These are phyloP conservation scores for Leccinum subgranulosum DNA, from an alignment of 768 basidiomycete species.

Conservation along the genomic window DNA sequence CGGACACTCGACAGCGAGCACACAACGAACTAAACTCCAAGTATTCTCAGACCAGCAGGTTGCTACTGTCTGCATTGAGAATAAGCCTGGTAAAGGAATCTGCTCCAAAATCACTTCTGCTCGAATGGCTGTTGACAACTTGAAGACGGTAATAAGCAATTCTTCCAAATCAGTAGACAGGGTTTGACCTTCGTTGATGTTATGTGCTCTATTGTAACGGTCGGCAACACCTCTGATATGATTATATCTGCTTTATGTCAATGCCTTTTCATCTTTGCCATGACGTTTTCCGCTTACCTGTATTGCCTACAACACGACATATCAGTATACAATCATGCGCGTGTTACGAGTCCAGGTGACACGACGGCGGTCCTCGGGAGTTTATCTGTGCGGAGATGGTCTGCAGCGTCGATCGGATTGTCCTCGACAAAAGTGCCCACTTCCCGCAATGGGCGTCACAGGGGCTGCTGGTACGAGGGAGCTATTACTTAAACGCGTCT, in stretches of 20 bases:
- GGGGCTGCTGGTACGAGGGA: conserved; percentile 42
- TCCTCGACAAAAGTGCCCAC: conserved; percentile 40
- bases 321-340: conserved; percentile 3
- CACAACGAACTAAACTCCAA: too few species aligned
- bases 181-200: conserved; percentile 25
- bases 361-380: conserved; percentile 29
- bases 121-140: conserved; percentile 22
- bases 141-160: conserved; percentile 7
- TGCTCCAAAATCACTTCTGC: conserved; percentile 29
- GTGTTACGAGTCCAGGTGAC: conserved; percentile 32
- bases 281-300: conserved; percentile 16
- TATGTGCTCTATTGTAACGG: conserved; percentile 37
- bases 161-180: not conserved
- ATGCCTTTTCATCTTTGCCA: conserved; percentile 12
- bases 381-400: conserved; percentile 28
- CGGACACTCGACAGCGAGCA: too few species aligned
- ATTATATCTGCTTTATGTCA: conserved; percentile 41
- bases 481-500: conserved; percentile 31
- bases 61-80: conserved; percentile 27
- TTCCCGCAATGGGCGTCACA: conserved; percentile 36
- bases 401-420: conserved; percentile 39
- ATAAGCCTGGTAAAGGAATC: conserved; percentile 31
- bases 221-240: conserved; percentile 28
- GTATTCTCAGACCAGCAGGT: too few species aligned
- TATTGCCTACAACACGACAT: conserved; percentile 15